Conservation (phyloP, 2,329 filamentous ascomycete species). For the Colletotrichum spaethianum region DNA sequence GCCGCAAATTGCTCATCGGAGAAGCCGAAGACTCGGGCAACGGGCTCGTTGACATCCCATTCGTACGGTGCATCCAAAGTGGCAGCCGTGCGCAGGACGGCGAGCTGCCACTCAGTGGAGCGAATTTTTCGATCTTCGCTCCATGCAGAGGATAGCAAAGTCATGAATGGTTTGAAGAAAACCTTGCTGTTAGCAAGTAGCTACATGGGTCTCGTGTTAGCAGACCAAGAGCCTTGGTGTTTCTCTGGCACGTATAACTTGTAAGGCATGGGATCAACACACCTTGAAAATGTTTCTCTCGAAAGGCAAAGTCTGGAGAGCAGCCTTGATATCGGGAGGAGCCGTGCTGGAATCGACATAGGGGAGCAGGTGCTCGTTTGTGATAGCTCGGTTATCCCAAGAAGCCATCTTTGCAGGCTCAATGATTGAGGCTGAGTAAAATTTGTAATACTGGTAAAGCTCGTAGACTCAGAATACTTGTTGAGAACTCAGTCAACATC, state of each 20-base stretch:
- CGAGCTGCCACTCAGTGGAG: conserved; percentile 43
- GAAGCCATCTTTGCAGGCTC: background rate
- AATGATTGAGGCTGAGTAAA: background rate
- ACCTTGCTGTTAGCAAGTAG: conserved; percentile 15
- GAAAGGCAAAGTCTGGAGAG: conserved; percentile 21
- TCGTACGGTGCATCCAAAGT: conserved; percentile 45
- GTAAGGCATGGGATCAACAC: background rate
- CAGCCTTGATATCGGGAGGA: conserved; percentile 14
- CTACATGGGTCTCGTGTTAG: background rate
- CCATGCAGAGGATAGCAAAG: conserved; percentile 30
- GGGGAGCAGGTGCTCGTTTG: conserved; percentile 20
- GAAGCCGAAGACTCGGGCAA: conserved; percentile 43
- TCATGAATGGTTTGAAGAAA: conserved; percentile 40
- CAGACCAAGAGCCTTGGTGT: background rate
- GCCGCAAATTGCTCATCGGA: conserved; percentile 34
- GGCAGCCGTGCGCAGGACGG: conserved; percentile 45
- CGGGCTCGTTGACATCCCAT: conserved; percentile 46
- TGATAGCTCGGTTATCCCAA: background rate
- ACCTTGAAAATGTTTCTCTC: conserved; percentile 23
- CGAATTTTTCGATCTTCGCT: conserved; percentile 38
- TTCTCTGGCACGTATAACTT: background rate
- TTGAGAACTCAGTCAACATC: background rate
- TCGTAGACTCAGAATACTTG: too few species aligned
- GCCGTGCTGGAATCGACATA: conserved; percentile 29
- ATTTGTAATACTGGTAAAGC: too few species aligned